Conservation (phyloP, 495 filamentous ascomycete species). For the Aspergillus leporis region DNA sequence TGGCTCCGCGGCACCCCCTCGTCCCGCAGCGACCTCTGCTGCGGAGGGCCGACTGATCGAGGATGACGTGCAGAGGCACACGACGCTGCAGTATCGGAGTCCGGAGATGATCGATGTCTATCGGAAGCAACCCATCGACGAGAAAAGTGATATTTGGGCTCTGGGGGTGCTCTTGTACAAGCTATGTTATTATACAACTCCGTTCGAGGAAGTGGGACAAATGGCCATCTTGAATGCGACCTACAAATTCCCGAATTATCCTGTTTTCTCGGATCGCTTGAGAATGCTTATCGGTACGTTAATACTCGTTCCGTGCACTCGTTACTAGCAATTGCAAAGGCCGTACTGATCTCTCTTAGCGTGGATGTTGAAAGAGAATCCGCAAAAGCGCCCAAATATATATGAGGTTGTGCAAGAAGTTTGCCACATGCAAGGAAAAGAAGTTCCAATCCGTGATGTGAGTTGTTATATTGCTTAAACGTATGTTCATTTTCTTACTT, state of each 20-base stretch:
- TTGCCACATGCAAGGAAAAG: conserved; percentile 83
- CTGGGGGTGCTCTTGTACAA: conserved; percentile 95
- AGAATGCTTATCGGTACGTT: conserved; percentile 87
- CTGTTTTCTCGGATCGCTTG: conserved; percentile 82
- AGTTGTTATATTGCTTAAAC: conserved; percentile 29
- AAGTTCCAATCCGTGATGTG: conserved; percentile 91
- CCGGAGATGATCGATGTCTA: conserved; percentile 99
- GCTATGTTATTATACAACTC: conserved; percentile 98
- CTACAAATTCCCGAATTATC: conserved; percentile 88
- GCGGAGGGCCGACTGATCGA: conserved; percentile 88
- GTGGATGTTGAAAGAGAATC: conserved; percentile 87
- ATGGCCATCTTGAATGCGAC: conserved; percentile 97
- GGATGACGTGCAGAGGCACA: conserved; percentile 96
- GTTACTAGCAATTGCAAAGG: background rate
- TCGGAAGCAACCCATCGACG: conserved; percentile 92
- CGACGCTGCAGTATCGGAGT: conserved; percentile 94
- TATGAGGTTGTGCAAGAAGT: conserved; percentile 87
- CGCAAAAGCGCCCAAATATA: conserved; percentile 82
- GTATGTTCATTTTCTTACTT: background rate
- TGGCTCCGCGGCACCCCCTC: conserved; percentile 83
- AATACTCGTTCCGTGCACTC: background rate
- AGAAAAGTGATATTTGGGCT: conserved; percentile 99
- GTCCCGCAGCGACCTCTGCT: conserved; percentile 79
- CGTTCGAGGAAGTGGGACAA: conserved; percentile 96
- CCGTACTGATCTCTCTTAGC: conserved; percentile 48